Evolutionary conservation across 2,329 filamentous ascomycete species (phyloP).

Genomic region (Alternaria ventricosa): DNA sequence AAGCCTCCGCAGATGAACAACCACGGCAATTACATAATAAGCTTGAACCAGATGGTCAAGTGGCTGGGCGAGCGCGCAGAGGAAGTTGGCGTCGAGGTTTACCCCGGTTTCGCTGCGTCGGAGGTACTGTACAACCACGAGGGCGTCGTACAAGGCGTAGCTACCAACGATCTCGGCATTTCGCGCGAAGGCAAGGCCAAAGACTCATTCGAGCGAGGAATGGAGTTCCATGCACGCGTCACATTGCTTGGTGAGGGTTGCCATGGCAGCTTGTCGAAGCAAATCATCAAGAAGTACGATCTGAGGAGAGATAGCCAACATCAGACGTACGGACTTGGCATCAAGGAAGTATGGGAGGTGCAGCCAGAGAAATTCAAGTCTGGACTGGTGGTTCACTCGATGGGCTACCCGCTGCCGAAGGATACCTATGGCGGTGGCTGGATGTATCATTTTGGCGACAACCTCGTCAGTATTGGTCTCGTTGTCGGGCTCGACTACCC

Average conservation of each 20-base stretch:
- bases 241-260: constrained; percentile 95
- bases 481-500: constrained; percentile 94
- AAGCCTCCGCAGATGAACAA: constrained; percentile 98
- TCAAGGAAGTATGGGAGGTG: constrained; percentile 98
- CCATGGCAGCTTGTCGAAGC: constrained; percentile 93
- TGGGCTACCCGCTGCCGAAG: constrained; percentile 88
- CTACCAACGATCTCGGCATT: constrained; percentile 93
- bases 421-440: constrained; percentile 97
- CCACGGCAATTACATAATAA: constrained; percentile 96
- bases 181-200: constrained; percentile 82
- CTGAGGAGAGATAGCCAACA: constrained; percentile 86
- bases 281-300: constrained; percentile 93
- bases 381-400: constrained; percentile 83
- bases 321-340: constrained; percentile 91
- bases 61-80: constrained; percentile 98
- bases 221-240: constrained; percentile 95
- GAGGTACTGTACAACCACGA: constrained; percentile 88
- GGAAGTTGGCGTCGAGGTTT: constrained; percentile 93
- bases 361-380: constrained; percentile 89
- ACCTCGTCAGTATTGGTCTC: constrained; percentile 88
- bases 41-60: constrained; percentile 90
- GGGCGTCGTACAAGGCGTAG: constrained; percentile 89
- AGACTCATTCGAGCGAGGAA: constrained; percentile 90
- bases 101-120: constrained; percentile 92
- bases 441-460: constrained; percentile 99